Evolutionary conservation across 2,329 filamentous ascomycete species (phyloP).

Genomic region (Monosporascus ibericus): DNA sequence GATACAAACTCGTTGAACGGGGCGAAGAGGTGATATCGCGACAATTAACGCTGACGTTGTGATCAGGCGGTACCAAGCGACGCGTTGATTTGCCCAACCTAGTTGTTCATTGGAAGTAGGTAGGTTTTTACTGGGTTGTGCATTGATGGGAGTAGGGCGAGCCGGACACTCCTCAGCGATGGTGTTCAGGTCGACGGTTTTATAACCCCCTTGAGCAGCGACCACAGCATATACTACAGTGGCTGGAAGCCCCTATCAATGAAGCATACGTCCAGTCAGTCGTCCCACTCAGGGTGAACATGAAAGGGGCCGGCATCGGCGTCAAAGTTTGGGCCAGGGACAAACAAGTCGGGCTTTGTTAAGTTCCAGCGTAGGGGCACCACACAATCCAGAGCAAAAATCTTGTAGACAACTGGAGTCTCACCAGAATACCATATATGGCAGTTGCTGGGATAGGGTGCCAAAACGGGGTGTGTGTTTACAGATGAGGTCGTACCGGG

Average conservation of each 20-base stretch:
- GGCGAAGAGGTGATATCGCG: constrained; percentile 36
- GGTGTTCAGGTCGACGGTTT: constrained; percentile 34
- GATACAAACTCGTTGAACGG: constrained; percentile 19
- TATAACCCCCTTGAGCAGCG: constrained; percentile 15
- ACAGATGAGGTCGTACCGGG: constrained; percentile 40
- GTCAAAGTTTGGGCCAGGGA: constrained; percentile 51
- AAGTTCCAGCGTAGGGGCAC: constrained; percentile 43
- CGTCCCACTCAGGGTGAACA: constrained; percentile 45
- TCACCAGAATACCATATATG: constrained; percentile 58
- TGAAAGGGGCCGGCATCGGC: constrained; percentile 45
- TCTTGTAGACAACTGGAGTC: constrained; percentile 48
- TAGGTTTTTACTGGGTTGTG: constrained; percentile 35
- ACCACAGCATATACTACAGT: constrained; percentile 42
- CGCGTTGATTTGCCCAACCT: constrained; percentile 22
- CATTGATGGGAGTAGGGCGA: constrained; percentile 30
- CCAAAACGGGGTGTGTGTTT: constrained; percentile 42
- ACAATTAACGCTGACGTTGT: constrained; percentile 47
- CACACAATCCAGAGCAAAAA: constrained; percentile 51
- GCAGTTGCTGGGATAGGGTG: constrained; percentile 41
- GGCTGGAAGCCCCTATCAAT: constrained; percentile 41
- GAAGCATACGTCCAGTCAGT: constrained; percentile 45
- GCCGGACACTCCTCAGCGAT: constrained; percentile 30
- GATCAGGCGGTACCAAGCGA: constrained; percentile 39
- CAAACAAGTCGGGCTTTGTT: constrained; percentile 44
- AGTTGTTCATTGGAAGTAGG: constrained; percentile 35